Evolutionary conservation across 1,284 basidiomycete genomes (phyloP), one percentile per base, ranked within the genome.

Genomic region (Naganishia sp.): DNA sequence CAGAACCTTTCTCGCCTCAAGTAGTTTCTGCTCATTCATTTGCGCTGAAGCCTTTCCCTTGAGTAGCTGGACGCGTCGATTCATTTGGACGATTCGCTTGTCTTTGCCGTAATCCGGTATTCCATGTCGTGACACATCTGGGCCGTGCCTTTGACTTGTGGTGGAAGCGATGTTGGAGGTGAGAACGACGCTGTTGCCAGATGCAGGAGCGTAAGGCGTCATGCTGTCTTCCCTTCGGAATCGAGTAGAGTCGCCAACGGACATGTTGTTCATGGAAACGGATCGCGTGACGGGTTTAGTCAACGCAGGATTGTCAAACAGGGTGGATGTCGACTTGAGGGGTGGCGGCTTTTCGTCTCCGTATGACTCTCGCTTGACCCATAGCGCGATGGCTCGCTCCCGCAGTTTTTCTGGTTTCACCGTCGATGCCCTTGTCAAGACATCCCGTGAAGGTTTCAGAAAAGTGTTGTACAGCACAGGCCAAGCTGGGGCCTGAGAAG

Each of bases 111-210:
- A 70, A n/a, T 64, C 69, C 28, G 71, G 67, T 21, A 70, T 66
- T 23, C 70, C 71, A 2, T 75, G 75, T 0, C 75, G 74, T 15
- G 54, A 66, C 23, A 63, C 52, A 69, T 76, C 72, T 63, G 71
- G 77, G 28, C 69, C 68, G 49, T 60, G 39, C 21, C 67, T 42
- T 15, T 45, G 72, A 18, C 80, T 82, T 15, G 90, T 91, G 4
- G 94, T 96, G 5, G 91, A 93, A 9, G 90, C 90, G 54, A 89
- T 87, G 52, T 89, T 90, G 13, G 92, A 94, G 2, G 95, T 94
- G 74, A 98, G 88, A 49, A 87, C 85, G 56, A 98, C 91, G 71
- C 92, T 95, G 80, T 99, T 99, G 18, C 94, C 94, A 1, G 94
- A 96, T 4, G 94, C 94, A 54, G 92, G 91, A 89, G 92, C 72